phyloP scores from a whole-genome alignment of 2,329 filamentous ascomycete genomes.

The Clonostachys rosea region DNA sequence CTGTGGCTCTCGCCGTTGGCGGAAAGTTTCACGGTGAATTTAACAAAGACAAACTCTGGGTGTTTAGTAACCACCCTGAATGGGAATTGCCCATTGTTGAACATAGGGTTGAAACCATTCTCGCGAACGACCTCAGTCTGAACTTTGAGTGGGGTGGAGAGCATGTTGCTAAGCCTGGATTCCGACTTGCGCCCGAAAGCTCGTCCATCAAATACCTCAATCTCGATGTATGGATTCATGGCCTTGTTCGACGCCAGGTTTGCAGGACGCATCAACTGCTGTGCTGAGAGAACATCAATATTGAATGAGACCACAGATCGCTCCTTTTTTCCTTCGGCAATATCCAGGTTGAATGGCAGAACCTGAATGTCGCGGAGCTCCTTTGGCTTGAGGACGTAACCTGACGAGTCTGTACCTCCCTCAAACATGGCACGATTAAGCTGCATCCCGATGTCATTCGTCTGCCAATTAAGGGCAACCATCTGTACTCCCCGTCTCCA shows the following conservation, averaged over 20 bases:
- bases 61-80: constrained; percentile 90
- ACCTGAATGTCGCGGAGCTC: constrained; percentile 72
- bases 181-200: constrained; percentile 80
- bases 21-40: constrained; percentile 88
- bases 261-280: constrained; percentile 83
- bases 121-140: constrained; percentile 77
- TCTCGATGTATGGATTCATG: constrained; percentile 90
- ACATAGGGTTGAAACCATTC: constrained; percentile 92
- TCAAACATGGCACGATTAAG: constrained; percentile 98
- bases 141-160: constrained; percentile 58
- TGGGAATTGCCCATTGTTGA: constrained; percentile 67
- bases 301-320: constrained; percentile 80
- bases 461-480: constrained; percentile 98
- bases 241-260: constrained; percentile 66
- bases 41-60: constrained; percentile 87
- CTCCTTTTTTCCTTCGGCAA: constrained; percentile 63
- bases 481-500: constrained; percentile 97
- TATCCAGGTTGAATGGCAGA: constrained; percentile 39
- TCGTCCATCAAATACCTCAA: constrained; percentile 67
- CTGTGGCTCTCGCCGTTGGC: constrained; percentile 68
- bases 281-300: constrained; percentile 87
- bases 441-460: constrained; percentile 92
- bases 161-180: too few species aligned
- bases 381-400: constrained; percentile 90
- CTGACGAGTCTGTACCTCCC: constrained; percentile 77